Conservation (phyloP, 148 eudicot species). For the Arctostaphylos glauca region DNA sequence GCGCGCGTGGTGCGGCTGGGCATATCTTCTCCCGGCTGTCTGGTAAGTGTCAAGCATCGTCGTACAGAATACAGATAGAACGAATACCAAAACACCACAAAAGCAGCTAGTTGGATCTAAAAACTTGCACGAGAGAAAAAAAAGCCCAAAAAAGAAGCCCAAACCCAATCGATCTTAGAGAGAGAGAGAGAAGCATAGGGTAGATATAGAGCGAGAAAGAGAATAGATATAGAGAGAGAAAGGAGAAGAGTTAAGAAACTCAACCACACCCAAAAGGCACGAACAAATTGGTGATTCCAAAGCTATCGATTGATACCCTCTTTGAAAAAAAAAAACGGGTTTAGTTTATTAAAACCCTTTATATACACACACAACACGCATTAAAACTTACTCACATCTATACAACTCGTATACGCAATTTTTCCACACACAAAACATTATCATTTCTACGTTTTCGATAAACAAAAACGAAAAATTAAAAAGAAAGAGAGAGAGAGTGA, state of each 20-base stretch:
- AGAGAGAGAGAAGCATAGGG: background rate
- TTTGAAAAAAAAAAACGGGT: background rate
- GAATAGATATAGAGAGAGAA: background rate
- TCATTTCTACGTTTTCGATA: slow-evolving; percentile 19
- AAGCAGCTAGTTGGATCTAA: background rate
- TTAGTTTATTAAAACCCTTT: too few species aligned
- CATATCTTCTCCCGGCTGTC: background rate
- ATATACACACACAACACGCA: too few species aligned
- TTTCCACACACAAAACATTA: background rate
- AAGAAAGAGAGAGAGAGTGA: slow-evolving; percentile 11
- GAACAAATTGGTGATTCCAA: slow-evolving; percentile 21
- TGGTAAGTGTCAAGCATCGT: background rate
- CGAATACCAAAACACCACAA: too few species aligned
- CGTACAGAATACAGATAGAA: background rate
- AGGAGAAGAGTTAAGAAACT: slow-evolving; percentile 6
- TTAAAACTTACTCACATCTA: too few species aligned
- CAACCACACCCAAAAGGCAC: slow-evolving; percentile 13
- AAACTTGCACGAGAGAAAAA: background rate
- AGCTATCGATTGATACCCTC: slow-evolving; percentile 1
- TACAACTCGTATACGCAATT: background rate
- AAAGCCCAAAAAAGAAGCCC: background rate
- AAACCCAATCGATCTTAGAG: background rate
- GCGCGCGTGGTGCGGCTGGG: background rate
- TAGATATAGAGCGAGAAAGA: background rate
- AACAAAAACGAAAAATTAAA: slow-evolving; percentile 18